phyloP scores from a whole-genome alignment of 768 basidiomycete genomes.

The Neoboletus subvelutipes region DNA sequence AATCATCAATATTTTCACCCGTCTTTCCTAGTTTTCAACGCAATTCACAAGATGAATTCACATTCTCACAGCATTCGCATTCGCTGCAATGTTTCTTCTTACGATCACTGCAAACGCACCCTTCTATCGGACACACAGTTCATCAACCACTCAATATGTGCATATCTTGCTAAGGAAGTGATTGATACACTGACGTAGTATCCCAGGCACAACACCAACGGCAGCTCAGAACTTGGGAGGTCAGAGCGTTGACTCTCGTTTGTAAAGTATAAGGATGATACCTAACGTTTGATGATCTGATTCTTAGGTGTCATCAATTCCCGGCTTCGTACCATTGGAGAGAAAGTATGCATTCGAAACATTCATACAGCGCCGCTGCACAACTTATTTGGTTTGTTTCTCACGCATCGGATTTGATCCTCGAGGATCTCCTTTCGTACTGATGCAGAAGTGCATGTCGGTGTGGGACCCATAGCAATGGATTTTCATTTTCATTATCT shows the following conservation, averaged over 20 bases:
- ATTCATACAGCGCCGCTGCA: background rate
- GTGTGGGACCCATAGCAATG: too few species aligned
- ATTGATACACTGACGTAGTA: background rate
- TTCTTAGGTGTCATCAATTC: background rate
- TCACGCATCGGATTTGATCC: background rate
- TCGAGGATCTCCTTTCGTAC: background rate
- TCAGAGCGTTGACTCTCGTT: background rate
- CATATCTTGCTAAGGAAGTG: background rate
- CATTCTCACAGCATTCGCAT: too few species aligned
- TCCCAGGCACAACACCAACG: constrained; percentile 1
- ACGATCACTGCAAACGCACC: background rate
- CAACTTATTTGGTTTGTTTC: background rate
- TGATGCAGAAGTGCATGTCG: background rate
- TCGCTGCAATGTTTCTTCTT: background rate
- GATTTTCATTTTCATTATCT: too few species aligned
- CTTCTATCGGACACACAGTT: background rate
- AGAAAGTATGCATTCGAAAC: background rate
- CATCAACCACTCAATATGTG: background rate
- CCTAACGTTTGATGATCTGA: background rate
- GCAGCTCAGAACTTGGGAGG: constrained; percentile 1
- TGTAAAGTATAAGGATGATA: background rate
- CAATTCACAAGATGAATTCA: too few species aligned
- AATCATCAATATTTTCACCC: too few species aligned
- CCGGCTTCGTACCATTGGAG: background rate
- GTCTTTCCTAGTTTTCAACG: too few species aligned